A percentile compares a stretch with the other conserved stretches of the same genome.
Conservation (phyloP, 768 basidiomycete genomes). For the Suillus tomentosus region DNA sequence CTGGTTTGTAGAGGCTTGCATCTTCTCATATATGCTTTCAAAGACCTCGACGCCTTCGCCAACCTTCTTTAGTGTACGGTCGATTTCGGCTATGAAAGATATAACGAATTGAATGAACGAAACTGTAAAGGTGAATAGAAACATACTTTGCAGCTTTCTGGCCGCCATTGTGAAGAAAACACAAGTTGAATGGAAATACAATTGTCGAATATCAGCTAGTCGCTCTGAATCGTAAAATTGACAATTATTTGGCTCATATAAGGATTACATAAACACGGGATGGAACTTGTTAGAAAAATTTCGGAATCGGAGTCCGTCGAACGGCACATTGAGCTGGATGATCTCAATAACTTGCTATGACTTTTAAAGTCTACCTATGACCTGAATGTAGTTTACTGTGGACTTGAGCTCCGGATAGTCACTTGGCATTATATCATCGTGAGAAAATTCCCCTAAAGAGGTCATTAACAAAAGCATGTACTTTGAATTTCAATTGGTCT, state of each 20-base stretch:
- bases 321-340: neutral
- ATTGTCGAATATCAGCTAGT: slow-evolving; percentile 13
- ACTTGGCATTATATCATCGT: neutral
- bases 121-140: neutral
- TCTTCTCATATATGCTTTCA: slow-evolving; percentile 97
- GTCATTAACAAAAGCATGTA: slow-evolving; percentile 4
- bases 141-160: slow-evolving; percentile 84
- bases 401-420: neutral
- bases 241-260: slow-evolving; percentile 8
- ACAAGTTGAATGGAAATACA: slow-evolving; percentile 12
- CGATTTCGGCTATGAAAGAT: slow-evolving; percentile 84
- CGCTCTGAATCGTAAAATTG: slow-evolving; percentile 9
- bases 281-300: neutral
- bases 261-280: slow-evolving; percentile 27
- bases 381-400: neutral
- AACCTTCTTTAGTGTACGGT: slow-evolving; percentile 98
- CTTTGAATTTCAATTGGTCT: slow-evolving; percentile 16
- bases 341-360: neutral
- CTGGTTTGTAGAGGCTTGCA: slow-evolving; percentile 93
- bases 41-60: slow-evolving; percentile 93
- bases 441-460: slow-evolving; percentile 4
- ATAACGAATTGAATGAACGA: slow-evolving; percentile 4
- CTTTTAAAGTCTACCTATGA: neutral
- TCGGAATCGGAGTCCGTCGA: neutral
- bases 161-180: slow-evolving; percentile 70